phyloP scores from a whole-genome alignment of 768 basidiomycete genomes.

The Mycena amicta region DNA sequence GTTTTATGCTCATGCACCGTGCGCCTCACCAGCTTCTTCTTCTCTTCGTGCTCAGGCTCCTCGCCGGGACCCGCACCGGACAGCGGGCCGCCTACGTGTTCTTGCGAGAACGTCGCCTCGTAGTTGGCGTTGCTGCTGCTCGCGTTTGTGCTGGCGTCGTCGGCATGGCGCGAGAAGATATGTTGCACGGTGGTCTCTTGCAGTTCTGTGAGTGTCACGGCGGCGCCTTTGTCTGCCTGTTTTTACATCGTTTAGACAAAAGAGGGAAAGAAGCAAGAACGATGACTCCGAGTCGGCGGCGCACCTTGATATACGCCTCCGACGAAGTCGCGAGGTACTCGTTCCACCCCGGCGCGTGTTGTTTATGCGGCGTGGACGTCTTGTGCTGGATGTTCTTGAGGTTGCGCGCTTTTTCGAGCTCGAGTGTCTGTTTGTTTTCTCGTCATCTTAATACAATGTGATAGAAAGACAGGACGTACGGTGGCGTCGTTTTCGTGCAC shows the following conservation, averaged over 20 bases:
- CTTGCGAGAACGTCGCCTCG: background rate
- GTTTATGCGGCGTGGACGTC: background rate
- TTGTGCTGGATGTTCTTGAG: background rate
- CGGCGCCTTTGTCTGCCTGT: background rate
- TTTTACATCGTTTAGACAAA: too few species aligned
- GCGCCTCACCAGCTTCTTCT: background rate
- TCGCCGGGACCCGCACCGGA: background rate
- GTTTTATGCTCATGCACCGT: background rate
- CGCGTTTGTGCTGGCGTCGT: background rate
- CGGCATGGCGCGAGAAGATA: background rate
- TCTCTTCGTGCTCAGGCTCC: background rate
- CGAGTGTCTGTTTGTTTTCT: too few species aligned
- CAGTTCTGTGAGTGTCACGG: background rate
- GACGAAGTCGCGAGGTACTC: background rate
- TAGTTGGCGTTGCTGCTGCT: background rate
- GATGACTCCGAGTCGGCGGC: background rate
- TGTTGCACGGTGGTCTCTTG: background rate
- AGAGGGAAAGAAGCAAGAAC: too few species aligned
- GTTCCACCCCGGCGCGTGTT: background rate
- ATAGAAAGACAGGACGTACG: background rate
- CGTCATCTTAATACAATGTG: too few species aligned
- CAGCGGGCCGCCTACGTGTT: background rate
- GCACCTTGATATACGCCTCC: background rate
- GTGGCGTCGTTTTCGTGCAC: background rate
- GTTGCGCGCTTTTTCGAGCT: background rate